Evolutionary conservation across 2,329 filamentous ascomycete species (phyloP).

Genomic region (Ophiobolus disseminans): DNA sequence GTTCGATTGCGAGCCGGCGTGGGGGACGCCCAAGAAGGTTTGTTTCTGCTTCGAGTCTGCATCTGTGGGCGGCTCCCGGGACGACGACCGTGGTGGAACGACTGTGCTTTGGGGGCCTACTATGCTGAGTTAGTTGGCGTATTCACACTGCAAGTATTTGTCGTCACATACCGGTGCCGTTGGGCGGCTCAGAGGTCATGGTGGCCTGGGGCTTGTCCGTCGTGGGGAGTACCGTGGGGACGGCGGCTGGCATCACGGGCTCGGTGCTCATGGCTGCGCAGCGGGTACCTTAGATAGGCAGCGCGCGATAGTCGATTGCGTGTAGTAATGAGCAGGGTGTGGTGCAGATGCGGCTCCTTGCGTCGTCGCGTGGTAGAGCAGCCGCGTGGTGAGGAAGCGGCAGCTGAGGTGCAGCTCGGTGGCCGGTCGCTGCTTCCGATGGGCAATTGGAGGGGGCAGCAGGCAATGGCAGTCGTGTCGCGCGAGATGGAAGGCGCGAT

Average conservation of each 20-base stretch:
- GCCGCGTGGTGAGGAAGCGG: conserved; percentile 20
- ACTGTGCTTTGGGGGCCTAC: conserved; percentile 24
- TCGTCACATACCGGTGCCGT: conserved; percentile 44
- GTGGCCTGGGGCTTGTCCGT: conserved; percentile 35
- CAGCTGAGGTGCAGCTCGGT: conserved; percentile 16
- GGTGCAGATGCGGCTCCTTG: conserved; percentile 14
- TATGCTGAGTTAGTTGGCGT: conserved; percentile 17
- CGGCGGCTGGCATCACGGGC: conserved; percentile 33
- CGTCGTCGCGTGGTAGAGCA: conserved; percentile 18
- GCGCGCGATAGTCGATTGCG: conserved; percentile 13
- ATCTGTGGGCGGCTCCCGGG: conserved; percentile 33
- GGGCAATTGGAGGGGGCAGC: conserved; percentile 19
- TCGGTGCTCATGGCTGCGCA: conserved; percentile 49
- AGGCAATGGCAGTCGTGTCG: conserved; percentile 32
- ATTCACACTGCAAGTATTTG: conserved; percentile 1
- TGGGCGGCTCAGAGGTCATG: conserved; percentile 37
- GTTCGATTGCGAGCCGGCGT: conserved; percentile 38
- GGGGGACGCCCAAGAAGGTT: conserved; percentile 47
- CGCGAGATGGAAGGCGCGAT: conserved; percentile 37
- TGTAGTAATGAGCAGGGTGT: conserved; percentile 21
- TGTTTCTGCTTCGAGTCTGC: conserved; percentile 45
- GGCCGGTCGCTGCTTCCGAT: conserved; percentile 20
- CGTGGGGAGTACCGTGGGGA: conserved; percentile 34
- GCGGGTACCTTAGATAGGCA: conserved; percentile 20
- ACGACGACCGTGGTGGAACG: conserved; percentile 33